Conservation (phyloP, 2,329 filamentous ascomycete species). For the Pseudocercospora musae region DNA sequence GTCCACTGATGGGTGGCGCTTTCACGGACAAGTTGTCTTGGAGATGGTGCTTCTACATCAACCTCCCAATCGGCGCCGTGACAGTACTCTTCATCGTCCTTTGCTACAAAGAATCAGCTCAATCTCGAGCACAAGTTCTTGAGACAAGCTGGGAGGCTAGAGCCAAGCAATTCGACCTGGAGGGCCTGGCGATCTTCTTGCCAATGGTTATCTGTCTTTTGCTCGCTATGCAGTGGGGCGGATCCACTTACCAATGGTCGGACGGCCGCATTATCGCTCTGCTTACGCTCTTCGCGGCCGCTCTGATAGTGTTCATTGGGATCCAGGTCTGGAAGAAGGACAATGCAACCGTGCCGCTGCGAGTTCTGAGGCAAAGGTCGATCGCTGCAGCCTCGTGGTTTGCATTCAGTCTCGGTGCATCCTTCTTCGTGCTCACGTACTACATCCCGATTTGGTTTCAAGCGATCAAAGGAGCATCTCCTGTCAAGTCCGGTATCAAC, state of each 20-base stretch:
- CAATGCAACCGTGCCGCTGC: conserved; percentile 43
- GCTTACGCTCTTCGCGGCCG: conserved; percentile 42
- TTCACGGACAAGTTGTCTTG: conserved; percentile 36
- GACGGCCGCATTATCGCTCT: conserved; percentile 44
- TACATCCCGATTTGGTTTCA: conserved; percentile 49
- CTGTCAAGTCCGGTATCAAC: conserved; percentile 47
- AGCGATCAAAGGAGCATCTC: conserved; percentile 45
- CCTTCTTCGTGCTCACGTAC: conserved; percentile 47
- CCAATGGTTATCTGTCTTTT: conserved; percentile 41
- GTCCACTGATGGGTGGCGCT: conserved; percentile 44
- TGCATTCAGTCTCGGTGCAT: conserved; percentile 39
- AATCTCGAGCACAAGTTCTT: conserved; percentile 30
- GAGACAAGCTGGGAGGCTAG: conserved; percentile 9
- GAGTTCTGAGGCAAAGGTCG: conserved; percentile 44
- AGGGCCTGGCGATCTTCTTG: conserved; percentile 38
- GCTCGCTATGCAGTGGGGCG: conserved; percentile 50
- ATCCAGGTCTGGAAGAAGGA: conserved; percentile 44
- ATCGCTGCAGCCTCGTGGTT: conserved; percentile 41
- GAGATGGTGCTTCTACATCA: conserved; percentile 25
- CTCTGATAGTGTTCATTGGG: conserved; percentile 44
- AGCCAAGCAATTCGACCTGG: conserved; percentile 46
- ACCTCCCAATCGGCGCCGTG: conserved; percentile 4
- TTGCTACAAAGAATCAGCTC: conserved; percentile 36
- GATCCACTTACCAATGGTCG: conserved; percentile 42
- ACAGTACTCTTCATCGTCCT: conserved; percentile 33